Conservation (phyloP, 768 basidiomycete genomes). For the Ramaria rubella region DNA sequence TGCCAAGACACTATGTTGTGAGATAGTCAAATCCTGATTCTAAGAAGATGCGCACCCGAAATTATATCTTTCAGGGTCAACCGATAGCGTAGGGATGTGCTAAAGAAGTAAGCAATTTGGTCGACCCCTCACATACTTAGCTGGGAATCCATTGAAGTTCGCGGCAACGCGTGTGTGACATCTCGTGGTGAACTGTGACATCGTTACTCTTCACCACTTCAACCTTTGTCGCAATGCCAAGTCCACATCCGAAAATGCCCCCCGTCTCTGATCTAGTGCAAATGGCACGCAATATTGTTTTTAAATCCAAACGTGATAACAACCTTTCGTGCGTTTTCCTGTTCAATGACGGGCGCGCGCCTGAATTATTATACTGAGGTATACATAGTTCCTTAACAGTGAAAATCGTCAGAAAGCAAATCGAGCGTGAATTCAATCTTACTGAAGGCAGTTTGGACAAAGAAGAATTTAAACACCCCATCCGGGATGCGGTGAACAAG, state of each 20-base stretch:
- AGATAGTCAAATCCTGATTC: too few relatives aligned
- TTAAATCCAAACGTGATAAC: constrained; percentile 20
- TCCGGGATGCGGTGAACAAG: constrained; percentile 39
- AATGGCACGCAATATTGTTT: constrained; percentile 29
- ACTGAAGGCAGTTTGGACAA: constrained; percentile 37
- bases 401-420: constrained; percentile 41
- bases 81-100: too few relatives aligned
- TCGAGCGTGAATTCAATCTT: constrained; percentile 44
- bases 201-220: not conserved
- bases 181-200: too few relatives aligned
- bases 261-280: constrained; percentile 27
- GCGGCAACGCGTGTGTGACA: too few relatives aligned
- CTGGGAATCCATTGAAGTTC: too few relatives aligned
- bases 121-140: too few relatives aligned
- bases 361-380: not conserved
- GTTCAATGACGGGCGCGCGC: too few relatives aligned
- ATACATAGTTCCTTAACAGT: constrained; percentile 37
- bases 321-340: constrained; percentile 23
- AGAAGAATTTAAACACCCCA: constrained; percentile 37
- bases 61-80: too few relatives aligned
- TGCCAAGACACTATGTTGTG: too few relatives aligned
- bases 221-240: not conserved
- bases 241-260: not conserved
- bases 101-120: too few relatives aligned
- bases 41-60: too few relatives aligned